phyloP scores from a whole-genome alignment of 2,329 filamentous ascomycete genomes.

The Nemania sp. region DNA sequence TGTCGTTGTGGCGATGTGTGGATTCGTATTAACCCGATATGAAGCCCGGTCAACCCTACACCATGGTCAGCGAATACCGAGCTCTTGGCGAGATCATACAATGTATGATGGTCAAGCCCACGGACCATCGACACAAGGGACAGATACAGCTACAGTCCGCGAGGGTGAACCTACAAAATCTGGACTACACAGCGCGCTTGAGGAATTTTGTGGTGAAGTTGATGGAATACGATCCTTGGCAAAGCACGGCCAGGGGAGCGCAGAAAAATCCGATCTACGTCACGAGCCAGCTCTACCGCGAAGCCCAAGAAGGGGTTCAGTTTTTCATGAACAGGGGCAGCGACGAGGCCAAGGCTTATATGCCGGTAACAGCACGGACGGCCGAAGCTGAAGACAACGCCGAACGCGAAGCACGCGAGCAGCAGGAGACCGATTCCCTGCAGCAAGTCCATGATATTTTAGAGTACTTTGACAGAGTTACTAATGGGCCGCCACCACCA shows the following conservation, averaged over 20 bases:
- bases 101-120: slow-evolving; percentile 38
- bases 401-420: slow-evolving; percentile 4
- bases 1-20: background rate
- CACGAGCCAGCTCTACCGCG: slow-evolving; percentile 26
- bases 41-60: slow-evolving; percentile 37
- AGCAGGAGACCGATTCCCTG: slow-evolving; percentile 10
- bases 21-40: slow-evolving; percentile 17
- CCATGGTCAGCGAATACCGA: slow-evolving; percentile 38
- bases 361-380: slow-evolving; percentile 12
- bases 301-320: slow-evolving; percentile 12
- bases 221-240: slow-evolving; percentile 35
- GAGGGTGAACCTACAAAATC: slow-evolving; percentile 21
- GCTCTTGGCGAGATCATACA: slow-evolving; percentile 38
- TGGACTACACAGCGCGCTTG: slow-evolving; percentile 28
- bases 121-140: slow-evolving; percentile 16
- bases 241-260: background rate
- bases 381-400: slow-evolving; percentile 18
- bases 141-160: slow-evolving; percentile 16
- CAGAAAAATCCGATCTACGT: slow-evolving; percentile 14
- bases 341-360: slow-evolving; percentile 7
- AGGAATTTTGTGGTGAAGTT: slow-evolving; percentile 33
- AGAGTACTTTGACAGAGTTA: slow-evolving; percentile 1
- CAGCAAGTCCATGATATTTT: slow-evolving; percentile 19
- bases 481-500: background rate
- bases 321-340: slow-evolving; percentile 11